Base-by-base conservation (phyloP, 2,329 filamentous ascomycete species). In the Setomelanomma holmii region DNA sequence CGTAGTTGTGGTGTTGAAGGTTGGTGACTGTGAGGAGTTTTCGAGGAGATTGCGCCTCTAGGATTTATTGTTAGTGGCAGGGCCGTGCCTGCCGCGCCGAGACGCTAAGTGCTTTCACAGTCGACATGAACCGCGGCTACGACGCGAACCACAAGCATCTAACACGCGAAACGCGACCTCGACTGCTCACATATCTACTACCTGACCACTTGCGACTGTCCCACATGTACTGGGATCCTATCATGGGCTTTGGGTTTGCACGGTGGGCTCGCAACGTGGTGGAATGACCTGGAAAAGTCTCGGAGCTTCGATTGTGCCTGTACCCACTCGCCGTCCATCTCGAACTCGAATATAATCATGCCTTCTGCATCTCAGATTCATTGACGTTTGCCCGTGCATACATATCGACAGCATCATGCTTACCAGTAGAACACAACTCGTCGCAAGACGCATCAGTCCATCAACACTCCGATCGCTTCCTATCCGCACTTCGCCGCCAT, bases 381-480 rank as follows among this genome's bases (percentile, higher is more conserved):
- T 23, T 55, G 45, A 42, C 16, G 21, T 49, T 41, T 48, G 46
- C 41, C 47, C 49, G 42, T 51, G 45, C 36, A 43, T 40, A 30
- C 14, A 42, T 24, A 21, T 43, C 40, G 21, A 51, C 24, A 46
- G 45, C 54, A 66, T 40, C 27, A 76, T 77, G 75, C 67, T 76
- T 45, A 67, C 68, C 14, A 66, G 58, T 47, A 72, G 66, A 73
- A 62, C 69, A 41, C 67, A 69, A 50, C 49, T 71, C 44, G 68
- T 70, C 54, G 61, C 66, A 49, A 72, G 71, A 68, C 74, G 70
- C 58, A 61, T 75, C 44, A 50, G 68, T 17, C 57, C 49, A 44
- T 51, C 61, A 20, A 49, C 49, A 22, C 40, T 56, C 54, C 61
- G 56, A 50, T 52, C 51, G 24, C 57, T 58, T 16, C 48, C 55